Conservation (phyloP, 2,329 filamentous ascomycete genomes). For the Pseudodiploospora longispora region DNA sequence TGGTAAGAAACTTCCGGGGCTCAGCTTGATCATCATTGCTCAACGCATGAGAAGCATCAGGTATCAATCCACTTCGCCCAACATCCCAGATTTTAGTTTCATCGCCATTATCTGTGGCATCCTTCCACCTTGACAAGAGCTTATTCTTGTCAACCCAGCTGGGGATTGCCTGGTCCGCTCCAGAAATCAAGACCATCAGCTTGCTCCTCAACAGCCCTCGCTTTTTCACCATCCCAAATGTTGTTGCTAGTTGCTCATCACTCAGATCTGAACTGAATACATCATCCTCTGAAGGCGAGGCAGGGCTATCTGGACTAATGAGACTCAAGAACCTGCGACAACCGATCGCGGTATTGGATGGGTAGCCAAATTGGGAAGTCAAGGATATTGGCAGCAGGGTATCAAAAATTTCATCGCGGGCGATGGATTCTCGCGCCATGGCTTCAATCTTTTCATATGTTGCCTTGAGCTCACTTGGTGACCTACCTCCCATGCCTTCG, state of each 20-base stretch:
- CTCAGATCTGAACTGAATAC: conserved; percentile 55
- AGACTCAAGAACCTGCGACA: conserved; percentile 35
- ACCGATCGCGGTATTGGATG: conserved; percentile 20
- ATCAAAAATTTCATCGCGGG: conserved; percentile 15
- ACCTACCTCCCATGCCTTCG: conserved; percentile 20
- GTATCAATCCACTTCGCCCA: conserved; percentile 38
- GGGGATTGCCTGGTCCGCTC: conserved; percentile 35
- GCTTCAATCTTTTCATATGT: conserved; percentile 30
- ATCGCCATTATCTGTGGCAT: conserved; percentile 27
- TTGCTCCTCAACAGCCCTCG: conserved; percentile 28
- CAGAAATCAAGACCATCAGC: conserved; percentile 36
- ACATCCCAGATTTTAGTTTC: conserved; percentile 34
- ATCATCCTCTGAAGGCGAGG: conserved; percentile 49
- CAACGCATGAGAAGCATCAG: conserved; percentile 39
- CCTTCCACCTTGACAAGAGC: conserved; percentile 33
- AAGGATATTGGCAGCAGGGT: conserved; percentile 23
- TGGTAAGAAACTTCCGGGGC: conserved; percentile 17
- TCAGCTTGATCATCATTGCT: conserved; percentile 37
- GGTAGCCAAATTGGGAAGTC: conserved; percentile 20
- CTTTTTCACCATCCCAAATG: conserved; percentile 43
- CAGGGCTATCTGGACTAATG: conserved; percentile 36
- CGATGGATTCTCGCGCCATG: conserved; percentile 22
- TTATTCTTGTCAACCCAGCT: conserved; percentile 34
- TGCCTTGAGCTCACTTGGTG: conserved; percentile 18
- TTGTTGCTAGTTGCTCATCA: conserved; percentile 38